Base-by-base conservation (phyloP, 2,329 filamentous ascomycete species). In the Penicillium sp. region DNA sequence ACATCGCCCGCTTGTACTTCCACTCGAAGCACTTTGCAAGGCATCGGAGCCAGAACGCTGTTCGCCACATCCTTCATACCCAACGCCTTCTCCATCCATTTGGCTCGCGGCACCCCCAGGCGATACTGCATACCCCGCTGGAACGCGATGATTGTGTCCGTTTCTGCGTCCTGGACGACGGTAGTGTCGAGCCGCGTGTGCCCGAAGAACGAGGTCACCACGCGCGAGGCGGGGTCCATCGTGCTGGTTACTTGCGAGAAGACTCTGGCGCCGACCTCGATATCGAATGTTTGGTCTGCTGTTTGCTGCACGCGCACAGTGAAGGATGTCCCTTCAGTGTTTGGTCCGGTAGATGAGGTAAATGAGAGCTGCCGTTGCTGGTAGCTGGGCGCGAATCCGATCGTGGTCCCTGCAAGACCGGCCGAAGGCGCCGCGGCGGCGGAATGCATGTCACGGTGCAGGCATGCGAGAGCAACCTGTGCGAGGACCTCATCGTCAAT, bases 1-100 rank as follows among this genome's bases (percentile, higher is more conserved):
- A 78, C 79, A 65, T 96, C 87, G 0, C 95, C 95, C 68, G 92
- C 92, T 30, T 84, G 79, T 0, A 97, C 92, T 76, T 97, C 91
- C 52, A 97, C 95, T 66, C 92, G 87, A 63, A 99, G 80, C 28
- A 99, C 89, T 80, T 98, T 98, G 79, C 95, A 98, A 1, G 95
- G 95, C 95, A 99, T 99, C 0, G 95, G 95, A 25, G 95, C 92
- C 26, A 91, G 83, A 1, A 98, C 92, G 56, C 90, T 95, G 61
- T 94, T 93, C 6, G 88, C 83, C 0, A 85, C 84, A 71, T 96
- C 92, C 75, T 92, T 93, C 64, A 91, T 80, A 0, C 94, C 93
- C 7, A 97, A 82, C 0, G 92, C 93, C 78, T 96, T 94, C 69
- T 93, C 91, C 60, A 90, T 89, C 93, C 93, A 99, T 48, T 82